Evolutionary conservation across 371 early-diverging fungal species (phyloP).

Genomic region (Circinella minor): DNA sequence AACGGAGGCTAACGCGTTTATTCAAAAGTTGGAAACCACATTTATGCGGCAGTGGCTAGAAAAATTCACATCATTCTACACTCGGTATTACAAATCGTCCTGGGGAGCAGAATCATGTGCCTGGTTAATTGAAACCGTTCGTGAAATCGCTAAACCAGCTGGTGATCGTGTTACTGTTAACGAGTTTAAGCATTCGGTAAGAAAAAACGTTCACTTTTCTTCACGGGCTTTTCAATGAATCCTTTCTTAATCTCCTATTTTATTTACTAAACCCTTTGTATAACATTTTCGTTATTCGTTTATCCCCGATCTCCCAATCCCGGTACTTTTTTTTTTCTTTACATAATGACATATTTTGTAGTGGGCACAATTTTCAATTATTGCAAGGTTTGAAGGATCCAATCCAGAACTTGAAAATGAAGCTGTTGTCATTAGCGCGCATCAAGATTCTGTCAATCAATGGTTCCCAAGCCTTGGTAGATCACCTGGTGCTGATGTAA

Average conservation of each 20-base stretch:
- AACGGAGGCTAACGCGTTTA: conserved; percentile 59
- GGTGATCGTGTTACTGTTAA: conserved; percentile 67
- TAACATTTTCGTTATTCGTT: no score
- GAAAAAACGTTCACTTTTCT: neutral
- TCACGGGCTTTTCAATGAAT: neutral
- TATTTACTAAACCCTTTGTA: no score
- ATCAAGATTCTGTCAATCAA: conserved; percentile 90
- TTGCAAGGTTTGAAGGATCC: conserved; percentile 72
- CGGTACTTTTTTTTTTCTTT: neutral
- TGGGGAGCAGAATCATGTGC: conserved; percentile 72
- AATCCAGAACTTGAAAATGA: conserved; percentile 58
- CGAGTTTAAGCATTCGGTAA: conserved; percentile 72
- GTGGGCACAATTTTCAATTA: conserved; percentile 58
- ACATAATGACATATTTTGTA: neutral
- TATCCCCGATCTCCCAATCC: no score
- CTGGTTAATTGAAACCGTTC: conserved; percentile 76
- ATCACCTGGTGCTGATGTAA: conserved; percentile 83
- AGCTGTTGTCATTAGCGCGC: conserved; percentile 85
- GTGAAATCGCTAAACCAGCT: conserved; percentile 47
- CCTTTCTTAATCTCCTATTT: neutral
- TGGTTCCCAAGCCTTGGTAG: conserved; percentile 85
- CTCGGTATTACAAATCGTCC: conserved; percentile 86
- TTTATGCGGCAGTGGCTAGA: conserved; percentile 68
- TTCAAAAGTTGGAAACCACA: conserved; percentile 61
- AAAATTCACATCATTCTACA: conserved; percentile 82